These are phyloP conservation scores for Discostella pseudostelligera DNA, from an alignment of 108 stramenopile species.

Conservation along the genomic window DNA sequence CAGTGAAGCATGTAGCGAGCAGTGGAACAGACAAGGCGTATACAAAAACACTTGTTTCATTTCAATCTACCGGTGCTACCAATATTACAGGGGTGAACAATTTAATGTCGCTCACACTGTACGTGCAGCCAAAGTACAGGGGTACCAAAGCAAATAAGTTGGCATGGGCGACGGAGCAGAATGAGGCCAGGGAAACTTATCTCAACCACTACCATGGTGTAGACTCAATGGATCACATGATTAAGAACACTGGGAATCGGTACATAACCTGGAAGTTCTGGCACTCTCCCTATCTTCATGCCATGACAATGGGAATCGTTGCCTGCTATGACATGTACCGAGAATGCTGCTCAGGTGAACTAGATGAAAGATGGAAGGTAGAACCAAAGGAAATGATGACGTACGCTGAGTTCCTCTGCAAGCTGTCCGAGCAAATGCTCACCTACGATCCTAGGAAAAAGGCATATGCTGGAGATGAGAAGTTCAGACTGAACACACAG, in stretches of 20 bases:
- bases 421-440: no score
- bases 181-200: slow-evolving; percentile 2
- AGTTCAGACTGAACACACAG: no score
- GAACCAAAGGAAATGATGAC: not conserved
- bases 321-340: slow-evolving; percentile 6
- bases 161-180: slow-evolving; percentile 11
- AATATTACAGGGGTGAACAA: slow-evolving; percentile 14
- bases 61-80: slow-evolving; percentile 7
- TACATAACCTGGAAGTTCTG: slow-evolving; percentile 11
- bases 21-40: not conserved
- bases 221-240: not conserved
- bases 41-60: slow-evolving; percentile 5
- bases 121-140: not conserved
- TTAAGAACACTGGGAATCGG: not conserved
- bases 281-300: slow-evolving; percentile 9
- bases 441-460: no score
- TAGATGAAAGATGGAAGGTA: slow-evolving; percentile 2
- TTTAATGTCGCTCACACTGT: not conserved
- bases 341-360: not conserved
- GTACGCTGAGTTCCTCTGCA: not conserved
- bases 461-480: no score
- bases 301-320: not conserved
- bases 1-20: not conserved
- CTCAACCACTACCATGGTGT: slow-evolving; percentile 1
- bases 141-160: not conserved